Evolutionary conservation across 768 basidiomycete species (phyloP), one percentile per base, ranked within the genome.

Genomic region (Lentinus brumalis): DNA sequence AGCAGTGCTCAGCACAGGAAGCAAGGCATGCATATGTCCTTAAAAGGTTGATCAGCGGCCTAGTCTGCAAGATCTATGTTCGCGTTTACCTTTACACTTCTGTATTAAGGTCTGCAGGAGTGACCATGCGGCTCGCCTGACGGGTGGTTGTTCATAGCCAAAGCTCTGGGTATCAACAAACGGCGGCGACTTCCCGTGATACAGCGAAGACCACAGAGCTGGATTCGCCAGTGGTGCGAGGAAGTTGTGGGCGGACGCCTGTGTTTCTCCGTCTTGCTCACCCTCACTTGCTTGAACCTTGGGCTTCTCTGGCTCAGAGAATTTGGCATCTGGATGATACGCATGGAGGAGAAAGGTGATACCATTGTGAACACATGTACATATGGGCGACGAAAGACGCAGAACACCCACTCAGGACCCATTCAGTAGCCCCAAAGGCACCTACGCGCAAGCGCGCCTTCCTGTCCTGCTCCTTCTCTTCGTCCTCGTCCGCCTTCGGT

Each of bases 41-140:
- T 35, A 1, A 9, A 14, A 29, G 5, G 31, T 12, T 31, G 5
- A 16, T 9, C 12, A 26, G 56, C n/a, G 50, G 40, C 12, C 45
- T 53, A 26, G 9, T 45, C 31, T n/a, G 35, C 11, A 5, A 5
- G 4, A 8, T 14, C 0, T 35, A 0, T 10, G 21, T 4, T 53
- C 7, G 58, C 4, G 59, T 67, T 38, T 62, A 82, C 86, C 83
- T 75, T 83, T 81, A 54, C 74, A 79, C 29, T 56, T 71, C 45
- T 71, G 72, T n/a, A 84, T 67, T 18, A 86, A 66, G 9, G 73
- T 70, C 57, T 78, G 80, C 11, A 89, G 69, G 8, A 87, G 64
- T 4, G 69, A 67, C 88, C 94, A 96, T 0, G 86, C 84, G 11
- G 87, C 80, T 69, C 86, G 83, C 16, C 94, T 82, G 32, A 94